Percentiles rank a stretch among this genome's conserved stretches.
phyloP scores from a whole-genome alignment of 2,329 filamentous ascomycete genomes.

The Coniosporium uncinatum region DNA sequence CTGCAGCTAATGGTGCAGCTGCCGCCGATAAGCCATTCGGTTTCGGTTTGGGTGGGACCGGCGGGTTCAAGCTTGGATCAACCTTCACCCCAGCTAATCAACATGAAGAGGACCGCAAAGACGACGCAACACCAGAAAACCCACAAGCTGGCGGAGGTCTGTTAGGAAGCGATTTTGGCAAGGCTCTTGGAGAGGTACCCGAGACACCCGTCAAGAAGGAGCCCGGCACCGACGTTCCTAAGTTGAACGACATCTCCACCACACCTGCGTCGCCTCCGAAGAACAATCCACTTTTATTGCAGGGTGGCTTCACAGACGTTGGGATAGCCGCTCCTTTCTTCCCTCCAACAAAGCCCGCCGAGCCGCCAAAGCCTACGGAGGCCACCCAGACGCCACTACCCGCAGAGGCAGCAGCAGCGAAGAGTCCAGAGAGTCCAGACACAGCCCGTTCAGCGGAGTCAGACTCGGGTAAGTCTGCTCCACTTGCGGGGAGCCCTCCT shows the following conservation, averaged over 20 bases:
- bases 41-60: conserved; percentile 22
- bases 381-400: neutral
- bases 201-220: conserved; percentile 6
- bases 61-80: conserved; percentile 60
- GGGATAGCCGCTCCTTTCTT: neutral
- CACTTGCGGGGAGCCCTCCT: neutral
- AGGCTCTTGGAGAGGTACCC: conserved; percentile 34
- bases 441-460: neutral
- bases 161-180: conserved; percentile 57
- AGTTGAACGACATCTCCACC: neutral
- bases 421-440: neutral
- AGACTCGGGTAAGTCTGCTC: neutral
- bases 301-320: too few species aligned
- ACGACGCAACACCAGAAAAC: neutral
- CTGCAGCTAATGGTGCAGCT: too few species aligned
- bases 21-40: too few species aligned
- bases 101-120: conserved; percentile 46
- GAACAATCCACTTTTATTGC: too few species aligned
- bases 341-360: neutral
- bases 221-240: neutral
- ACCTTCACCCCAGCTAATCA: conserved; percentile 61
- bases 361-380: too few species aligned
- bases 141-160: conserved; percentile 36
- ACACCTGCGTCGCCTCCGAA: conserved; percentile 1
- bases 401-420: neutral